Evolutionary conservation across 2,329 filamentous ascomycete genomes (phyloP), one percentile per base, ranked within the genome.

Genomic region (Penicillium sp.): DNA sequence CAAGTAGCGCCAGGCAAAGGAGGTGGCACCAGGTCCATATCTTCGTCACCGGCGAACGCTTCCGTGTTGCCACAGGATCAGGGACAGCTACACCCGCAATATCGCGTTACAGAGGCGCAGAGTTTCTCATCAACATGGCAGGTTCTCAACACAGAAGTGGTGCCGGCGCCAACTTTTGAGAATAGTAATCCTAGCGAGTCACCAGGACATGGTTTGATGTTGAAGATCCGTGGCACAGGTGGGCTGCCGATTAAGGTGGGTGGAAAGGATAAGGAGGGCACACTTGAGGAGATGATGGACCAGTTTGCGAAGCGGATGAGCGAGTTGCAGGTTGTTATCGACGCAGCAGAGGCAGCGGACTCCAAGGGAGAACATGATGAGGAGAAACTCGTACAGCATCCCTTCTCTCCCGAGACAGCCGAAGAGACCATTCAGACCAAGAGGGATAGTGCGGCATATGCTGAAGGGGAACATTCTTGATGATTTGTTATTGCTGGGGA

Each of bases 41-140:
- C 67, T 25, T 56, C 66, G 15, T 65, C 67, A n/a, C 63, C 67
- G 31, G 57, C 53, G 27, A 54, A 57, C 35, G 23, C 54, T 37
- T 21, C 61, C 27, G 3, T 18, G 3, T 12, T 38, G 9, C 34
- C 52, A 44, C 54, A 52, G 15, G 51, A 60, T 4, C 29, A 50
- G 27, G 52, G 42, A 29, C 52, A 49, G n/a, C 25, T 52, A 35
- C 40, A 34, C 39, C 55, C 50, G 65, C 77, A 52, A 27, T 77
- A 73, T 51, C 77, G 74, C 1, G 83, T 97, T 1, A 77, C 82
- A 0, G 85, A 84, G 54, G 88, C 89, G 1, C 85, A 88, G 40
- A 91, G 87, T 58, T 76, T 97, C 13, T 88, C 85, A 9, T 77
- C 86, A 0, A 83, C 87, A 47, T 97, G 93, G 86, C 85, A 88